phyloP scores from a whole-genome alignment of 2,329 filamentous ascomycete species.

The Colletotrichum filicis region DNA sequence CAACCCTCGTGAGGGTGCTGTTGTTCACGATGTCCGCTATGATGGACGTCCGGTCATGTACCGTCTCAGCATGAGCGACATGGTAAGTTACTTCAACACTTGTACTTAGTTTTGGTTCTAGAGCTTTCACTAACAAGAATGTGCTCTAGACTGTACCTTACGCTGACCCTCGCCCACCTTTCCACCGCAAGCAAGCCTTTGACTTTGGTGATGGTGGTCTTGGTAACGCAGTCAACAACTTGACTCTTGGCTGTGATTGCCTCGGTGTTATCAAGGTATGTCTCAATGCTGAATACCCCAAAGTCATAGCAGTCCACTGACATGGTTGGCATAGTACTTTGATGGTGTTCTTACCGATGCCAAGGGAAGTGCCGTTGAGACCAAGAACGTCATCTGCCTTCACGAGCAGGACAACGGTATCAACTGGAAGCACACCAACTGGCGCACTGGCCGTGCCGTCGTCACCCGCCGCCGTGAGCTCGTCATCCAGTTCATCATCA shows the following conservation, averaged over 20 bases:
- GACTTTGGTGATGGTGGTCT: slow-evolving; percentile 77
- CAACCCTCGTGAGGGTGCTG: slow-evolving; percentile 68
- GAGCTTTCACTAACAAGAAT: not conserved
- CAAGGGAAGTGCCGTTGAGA: slow-evolving; percentile 48
- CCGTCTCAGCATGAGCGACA: slow-evolving; percentile 67
- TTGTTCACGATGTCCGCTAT: slow-evolving; percentile 68
- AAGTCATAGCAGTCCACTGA: not conserved
- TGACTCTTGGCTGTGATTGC: slow-evolving; percentile 76
- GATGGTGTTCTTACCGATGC: slow-evolving; percentile 41
- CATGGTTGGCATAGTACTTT: slow-evolving; percentile 22
- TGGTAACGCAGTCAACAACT: slow-evolving; percentile 73
- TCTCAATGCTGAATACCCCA: not conserved
- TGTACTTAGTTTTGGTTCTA: not conserved
- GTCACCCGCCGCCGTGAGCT: slow-evolving; percentile 62
- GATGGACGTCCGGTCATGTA: slow-evolving; percentile 68
- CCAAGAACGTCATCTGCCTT: slow-evolving; percentile 48
- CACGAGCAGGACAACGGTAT: slow-evolving; percentile 36
- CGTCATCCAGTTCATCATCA: slow-evolving; percentile 67
- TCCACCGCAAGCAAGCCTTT: slow-evolving; percentile 68
- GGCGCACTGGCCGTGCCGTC: slow-evolving; percentile 61
- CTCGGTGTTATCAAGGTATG: slow-evolving; percentile 46
- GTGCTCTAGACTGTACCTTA: slow-evolving; percentile 28
- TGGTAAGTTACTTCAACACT: slow-evolving; percentile 45
- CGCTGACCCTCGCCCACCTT: slow-evolving; percentile 33
- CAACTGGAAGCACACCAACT: slow-evolving; percentile 57